A percentile compares a stretch with the other conserved stretches of the same genome.
phyloP scores from a whole-genome alignment of 164 flowering plant species.

The Chloranthus sessilifolius region DNA sequence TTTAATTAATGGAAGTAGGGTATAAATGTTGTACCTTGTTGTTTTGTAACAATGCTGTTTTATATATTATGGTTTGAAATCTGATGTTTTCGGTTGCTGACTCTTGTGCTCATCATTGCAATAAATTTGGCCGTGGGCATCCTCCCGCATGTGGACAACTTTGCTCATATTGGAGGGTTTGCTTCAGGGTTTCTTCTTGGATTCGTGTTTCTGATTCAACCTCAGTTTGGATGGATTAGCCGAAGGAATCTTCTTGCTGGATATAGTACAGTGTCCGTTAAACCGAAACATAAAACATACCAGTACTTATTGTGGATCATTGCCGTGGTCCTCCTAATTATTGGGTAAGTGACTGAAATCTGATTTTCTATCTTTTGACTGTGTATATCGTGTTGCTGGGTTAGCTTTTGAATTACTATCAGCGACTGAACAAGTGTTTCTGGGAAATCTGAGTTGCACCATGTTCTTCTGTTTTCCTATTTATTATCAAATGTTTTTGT shows the following conservation, averaged over 20 bases:
- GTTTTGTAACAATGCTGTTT: no score
- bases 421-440: no score
- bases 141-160: slow-evolving; percentile 90
- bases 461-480: no score
- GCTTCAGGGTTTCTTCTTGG: slow-evolving; percentile 86
- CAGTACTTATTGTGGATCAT: slow-evolving; percentile 65
- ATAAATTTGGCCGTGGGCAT: slow-evolving; percentile 81
- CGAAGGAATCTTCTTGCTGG: slow-evolving; percentile 42
- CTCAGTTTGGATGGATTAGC: slow-evolving; percentile 85
- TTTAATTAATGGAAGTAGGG: slow-evolving; percentile 23
- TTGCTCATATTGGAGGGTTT: slow-evolving; percentile 97
- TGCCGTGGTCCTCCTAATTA: slow-evolving; percentile 58
- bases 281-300: slow-evolving; percentile 61
- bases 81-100: no score
- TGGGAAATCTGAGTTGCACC: no score
- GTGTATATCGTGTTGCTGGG: no score
- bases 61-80: no score
- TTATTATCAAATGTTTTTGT: no score
- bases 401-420: no score
- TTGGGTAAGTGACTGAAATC: slow-evolving; percentile 53
- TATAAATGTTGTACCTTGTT: no score
- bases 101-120: slow-evolving; percentile 61
- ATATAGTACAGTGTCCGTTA: slow-evolving; percentile 22
- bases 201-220: slow-evolving; percentile 85
- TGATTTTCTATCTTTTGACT: no score